These are phyloP conservation scores for Populus hybrid DNA, from an alignment of 441 rosid species.

Conservation along the genomic window DNA sequence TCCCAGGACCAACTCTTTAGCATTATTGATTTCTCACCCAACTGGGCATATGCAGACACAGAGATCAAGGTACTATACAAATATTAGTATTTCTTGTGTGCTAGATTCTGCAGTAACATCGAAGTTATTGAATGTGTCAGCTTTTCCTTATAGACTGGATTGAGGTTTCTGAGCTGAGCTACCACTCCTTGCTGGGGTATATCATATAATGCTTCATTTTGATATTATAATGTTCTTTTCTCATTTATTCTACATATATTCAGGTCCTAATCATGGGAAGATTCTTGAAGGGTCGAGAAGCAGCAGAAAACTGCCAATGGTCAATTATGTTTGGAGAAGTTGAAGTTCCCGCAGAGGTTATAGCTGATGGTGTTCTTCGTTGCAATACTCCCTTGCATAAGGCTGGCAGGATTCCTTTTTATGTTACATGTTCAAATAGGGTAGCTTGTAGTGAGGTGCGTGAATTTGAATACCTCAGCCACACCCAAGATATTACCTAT, in stretches of 20 bases:
- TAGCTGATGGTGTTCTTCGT: conserved; percentile 76
- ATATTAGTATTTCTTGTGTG: background rate
- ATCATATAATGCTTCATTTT: background rate
- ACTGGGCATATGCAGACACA: conserved; percentile 58
- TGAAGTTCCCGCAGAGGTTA: conserved; percentile 83
- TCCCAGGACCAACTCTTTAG: conserved; percentile 77
- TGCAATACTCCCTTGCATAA: conserved; percentile 66
- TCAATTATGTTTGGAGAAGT: conserved; percentile 97
- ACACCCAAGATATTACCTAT: conserved; percentile 28
- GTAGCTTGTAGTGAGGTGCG: conserved; percentile 96
- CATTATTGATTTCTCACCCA: conserved; percentile 76
- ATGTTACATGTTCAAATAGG: conserved; percentile 88
- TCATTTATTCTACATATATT: conserved; percentile 6
- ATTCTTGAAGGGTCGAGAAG: conserved; percentile 62
- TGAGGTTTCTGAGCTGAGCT: conserved; percentile 6
- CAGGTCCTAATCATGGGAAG: conserved; percentile 75
- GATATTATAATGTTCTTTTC: conserved; percentile 13
- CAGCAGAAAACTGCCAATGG: conserved; percentile 52
- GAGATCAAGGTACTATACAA: conserved; percentile 52
- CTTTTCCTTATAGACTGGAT: background rate
- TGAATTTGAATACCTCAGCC: conserved; percentile 66
- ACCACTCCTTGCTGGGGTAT: conserved; percentile 5
- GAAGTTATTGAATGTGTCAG: background rate
- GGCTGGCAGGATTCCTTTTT: conserved; percentile 86
- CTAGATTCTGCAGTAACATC: background rate